phyloP scores from a whole-genome alignment of 805 yeast genomes.

The Wickerhamiella shivajii region DNA sequence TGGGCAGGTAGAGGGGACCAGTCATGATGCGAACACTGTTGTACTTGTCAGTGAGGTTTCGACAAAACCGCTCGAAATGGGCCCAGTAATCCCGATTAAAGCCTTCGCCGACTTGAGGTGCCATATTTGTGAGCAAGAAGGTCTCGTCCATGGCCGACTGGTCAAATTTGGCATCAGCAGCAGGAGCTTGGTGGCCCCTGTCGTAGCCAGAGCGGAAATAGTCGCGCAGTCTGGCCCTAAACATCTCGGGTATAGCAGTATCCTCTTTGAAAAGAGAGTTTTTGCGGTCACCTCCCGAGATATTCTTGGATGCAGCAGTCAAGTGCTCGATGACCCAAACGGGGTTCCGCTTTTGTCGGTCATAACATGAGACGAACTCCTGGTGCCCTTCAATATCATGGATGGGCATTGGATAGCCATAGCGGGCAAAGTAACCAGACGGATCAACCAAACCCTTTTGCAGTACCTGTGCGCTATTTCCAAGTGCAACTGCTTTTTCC shows the following conservation, averaged over 20 bases:
- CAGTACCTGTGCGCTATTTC: too few species aligned
- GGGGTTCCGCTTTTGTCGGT: slow-evolving; percentile 74
- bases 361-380: slow-evolving; percentile 77
- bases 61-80: slow-evolving; percentile 77
- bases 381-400: slow-evolving; percentile 62
- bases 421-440: too few species aligned
- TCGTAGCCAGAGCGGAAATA: slow-evolving; percentile 93
- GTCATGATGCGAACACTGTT: slow-evolving; percentile 73
- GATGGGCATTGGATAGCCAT: slow-evolving; percentile 91
- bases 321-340: slow-evolving; percentile 68
- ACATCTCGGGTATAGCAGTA: slow-evolving; percentile 58
- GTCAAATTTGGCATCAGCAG: slow-evolving; percentile 86
- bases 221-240: slow-evolving; percentile 66
- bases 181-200: slow-evolving; percentile 95
- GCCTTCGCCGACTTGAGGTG: slow-evolving; percentile 96
- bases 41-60: slow-evolving; percentile 61
- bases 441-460: too few species aligned
- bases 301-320: slow-evolving; percentile 43
- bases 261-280: slow-evolving; percentile 93
- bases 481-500: too few species aligned
- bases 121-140: slow-evolving; percentile 73
- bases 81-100: slow-evolving; percentile 98
- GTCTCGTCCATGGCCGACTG: slow-evolving; percentile 94
- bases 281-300: slow-evolving; percentile 37
- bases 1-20: slow-evolving; percentile 86